Evolutionary conservation across 2,329 filamentous ascomycete genomes (phyloP).

Genomic region (Phyllosticta citriasiana): DNA sequence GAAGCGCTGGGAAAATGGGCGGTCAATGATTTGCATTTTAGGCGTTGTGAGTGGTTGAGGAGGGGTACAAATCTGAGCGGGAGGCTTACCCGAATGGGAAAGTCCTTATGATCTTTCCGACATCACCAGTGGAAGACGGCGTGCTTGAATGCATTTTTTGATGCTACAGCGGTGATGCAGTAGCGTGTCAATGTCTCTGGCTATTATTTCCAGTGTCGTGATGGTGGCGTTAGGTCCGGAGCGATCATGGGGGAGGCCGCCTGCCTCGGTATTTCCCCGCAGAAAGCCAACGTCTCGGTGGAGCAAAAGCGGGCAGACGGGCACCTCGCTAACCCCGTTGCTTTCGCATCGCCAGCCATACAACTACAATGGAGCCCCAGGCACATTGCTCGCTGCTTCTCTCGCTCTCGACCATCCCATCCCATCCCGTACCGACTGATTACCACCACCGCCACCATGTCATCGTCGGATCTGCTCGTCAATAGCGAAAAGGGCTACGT

Average conservation of each 20-base stretch:
- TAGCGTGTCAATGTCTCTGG: background rate
- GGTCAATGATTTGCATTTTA: constrained; percentile 1
- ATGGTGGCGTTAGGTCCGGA: background rate
- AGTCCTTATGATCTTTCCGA: background rate
- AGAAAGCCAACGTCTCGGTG: background rate
- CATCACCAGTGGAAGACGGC: background rate
- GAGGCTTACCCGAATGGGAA: background rate
- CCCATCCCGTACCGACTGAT: background rate
- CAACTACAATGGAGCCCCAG: background rate
- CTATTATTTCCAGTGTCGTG: background rate
- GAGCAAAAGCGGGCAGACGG: background rate
- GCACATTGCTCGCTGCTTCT: background rate
- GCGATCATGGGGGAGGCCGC: background rate
- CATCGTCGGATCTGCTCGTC: constrained; percentile 18
- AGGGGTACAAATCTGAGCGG: background rate
- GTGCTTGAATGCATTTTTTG: too few relatives aligned
- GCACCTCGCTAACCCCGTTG: background rate
- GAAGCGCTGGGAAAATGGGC: background rate
- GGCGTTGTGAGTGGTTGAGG: constrained; percentile 1
- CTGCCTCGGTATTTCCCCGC: background rate
- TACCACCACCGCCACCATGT: background rate
- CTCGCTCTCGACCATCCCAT: background rate
- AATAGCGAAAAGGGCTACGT: constrained; percentile 28
- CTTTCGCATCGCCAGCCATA: background rate
- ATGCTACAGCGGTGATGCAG: background rate